A percentile compares a stretch with the other conserved stretches of the same genome.
Evolutionary conservation across 1,284 basidiomycete species (phyloP).

Genomic region (Crucibulum cyathiforme): DNA sequence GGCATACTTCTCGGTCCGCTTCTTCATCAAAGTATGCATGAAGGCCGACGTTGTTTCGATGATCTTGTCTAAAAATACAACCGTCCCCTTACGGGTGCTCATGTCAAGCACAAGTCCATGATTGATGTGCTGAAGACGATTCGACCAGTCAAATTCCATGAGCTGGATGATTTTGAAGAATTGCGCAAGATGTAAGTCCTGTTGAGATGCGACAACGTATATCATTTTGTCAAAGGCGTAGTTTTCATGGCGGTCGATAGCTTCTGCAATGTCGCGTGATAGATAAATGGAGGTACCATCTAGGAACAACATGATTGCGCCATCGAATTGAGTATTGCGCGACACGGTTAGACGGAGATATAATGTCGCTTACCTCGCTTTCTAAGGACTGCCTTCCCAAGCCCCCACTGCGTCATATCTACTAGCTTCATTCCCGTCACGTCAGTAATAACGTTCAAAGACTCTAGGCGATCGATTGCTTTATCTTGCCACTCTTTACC

Average conservation of each 20-base stretch:
- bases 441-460: conserved; percentile 61
- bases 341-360: background rate
- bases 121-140: conserved; percentile 83
- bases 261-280: conserved; percentile 91
- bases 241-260: conserved; percentile 86
- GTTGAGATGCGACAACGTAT: conserved; percentile 88
- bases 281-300: conserved; percentile 96
- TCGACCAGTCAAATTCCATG: conserved; percentile 88
- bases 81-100: conserved; percentile 94
- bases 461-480: conserved; percentile 63
- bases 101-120: conserved; percentile 91
- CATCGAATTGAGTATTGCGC: background rate
- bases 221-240: conserved; percentile 97
- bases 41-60: conserved; percentile 84
- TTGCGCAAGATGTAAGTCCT: conserved; percentile 88
- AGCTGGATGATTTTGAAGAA: conserved; percentile 91
- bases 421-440: conserved; percentile 74
- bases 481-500: conserved; percentile 75
- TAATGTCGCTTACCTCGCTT: conserved; percentile 66
- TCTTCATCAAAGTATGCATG: conserved; percentile 94
- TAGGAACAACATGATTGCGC: conserved; percentile 25
- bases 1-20: conserved; percentile 89
- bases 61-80: conserved; percentile 93
- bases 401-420: conserved; percentile 82
- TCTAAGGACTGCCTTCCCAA: conserved; percentile 86